Evolutionary conservation across 176 grass and related monocot species (phyloP), one percentile per base, ranked within the genome.

Genomic region (Phragmites australis): DNA sequence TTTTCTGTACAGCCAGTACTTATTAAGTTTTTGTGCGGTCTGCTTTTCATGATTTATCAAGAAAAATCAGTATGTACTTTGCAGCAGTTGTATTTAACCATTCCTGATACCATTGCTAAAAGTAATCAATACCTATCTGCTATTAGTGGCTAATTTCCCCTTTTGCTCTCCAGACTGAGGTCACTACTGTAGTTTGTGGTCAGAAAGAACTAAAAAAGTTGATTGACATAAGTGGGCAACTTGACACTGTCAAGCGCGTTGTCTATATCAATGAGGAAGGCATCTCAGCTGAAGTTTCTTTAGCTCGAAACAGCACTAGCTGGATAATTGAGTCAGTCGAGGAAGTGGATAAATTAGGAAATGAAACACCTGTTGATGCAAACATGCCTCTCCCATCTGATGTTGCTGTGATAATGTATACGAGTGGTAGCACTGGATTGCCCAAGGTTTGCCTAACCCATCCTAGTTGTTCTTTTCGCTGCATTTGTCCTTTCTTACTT

Each of bases 401-500:
- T 42, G 66, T 89, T 58, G 96, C 96, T 18, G 92, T 99, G 79
- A 89, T 99, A 78, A 99, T 99, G 90, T 99, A 99, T 74, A 99
- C 96, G 73, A 99, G 96, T 76, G 96, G 96, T 52, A 99, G 96
- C 82, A 99, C 96, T 48, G 93, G 90, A 31, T 87, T 99, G 46
- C 92, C 96, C 56, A 98, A 98, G 92, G 95, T 98, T 81, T 39
- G 76, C 47, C 75, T 41, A 42, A 81, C n/a, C 22, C n/a, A 23
- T 74, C 14, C 31, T 62, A 15, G 42, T 65, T 63, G 8, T 68
- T 59, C 34, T 84, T 72, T 72, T 56, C 40, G 3, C 45, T 57
- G 49, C 46, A 82, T 79, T 67, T 50, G 27, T 45, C 11, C 41
- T 25, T 42, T 50, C 32, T 73, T 71, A 62, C 26, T 17, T 84